phyloP scores from a whole-genome alignment of 2,329 filamentous ascomycete genomes.

The Xylaria sp. region DNA sequence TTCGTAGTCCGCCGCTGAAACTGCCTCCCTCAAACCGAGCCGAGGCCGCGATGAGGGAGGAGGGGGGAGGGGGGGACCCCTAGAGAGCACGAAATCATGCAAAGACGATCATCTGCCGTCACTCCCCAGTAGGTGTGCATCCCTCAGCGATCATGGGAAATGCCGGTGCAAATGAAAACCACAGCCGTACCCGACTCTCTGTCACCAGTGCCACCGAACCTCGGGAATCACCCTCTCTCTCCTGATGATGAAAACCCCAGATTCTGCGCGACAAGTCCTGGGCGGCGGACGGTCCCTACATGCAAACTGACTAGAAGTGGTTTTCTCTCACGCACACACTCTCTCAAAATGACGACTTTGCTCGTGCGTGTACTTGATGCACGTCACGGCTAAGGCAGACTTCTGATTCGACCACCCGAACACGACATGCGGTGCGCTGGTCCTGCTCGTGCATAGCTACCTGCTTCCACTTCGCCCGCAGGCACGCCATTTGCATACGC shows the following conservation, averaged over 20 bases:
- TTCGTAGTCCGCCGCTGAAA: background rate
- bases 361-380: background rate
- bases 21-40: background rate
- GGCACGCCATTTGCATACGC: too few relatives aligned
- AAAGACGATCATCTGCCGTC: background rate
- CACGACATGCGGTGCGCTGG: background rate
- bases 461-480: too few relatives aligned
- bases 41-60: background rate
- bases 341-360: background rate
- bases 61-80: background rate
- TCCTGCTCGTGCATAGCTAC: background rate
- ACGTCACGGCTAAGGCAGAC: background rate
- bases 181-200: slow-evolving; percentile 6
- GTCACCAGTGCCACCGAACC: background rate
- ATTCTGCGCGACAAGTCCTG: too few relatives aligned
- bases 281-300: too few relatives aligned
- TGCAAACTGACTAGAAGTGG: too few relatives aligned
- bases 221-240: background rate
- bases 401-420: background rate
- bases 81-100: too few relatives aligned
- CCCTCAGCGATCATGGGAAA: background rate
- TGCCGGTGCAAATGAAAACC: background rate
- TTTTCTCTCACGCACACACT: too few relatives aligned
- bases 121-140: too few relatives aligned
- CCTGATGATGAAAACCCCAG: too few relatives aligned